Conservation (phyloP, 1,139 yeast species). For the Protomyces pachydermus region DNA sequence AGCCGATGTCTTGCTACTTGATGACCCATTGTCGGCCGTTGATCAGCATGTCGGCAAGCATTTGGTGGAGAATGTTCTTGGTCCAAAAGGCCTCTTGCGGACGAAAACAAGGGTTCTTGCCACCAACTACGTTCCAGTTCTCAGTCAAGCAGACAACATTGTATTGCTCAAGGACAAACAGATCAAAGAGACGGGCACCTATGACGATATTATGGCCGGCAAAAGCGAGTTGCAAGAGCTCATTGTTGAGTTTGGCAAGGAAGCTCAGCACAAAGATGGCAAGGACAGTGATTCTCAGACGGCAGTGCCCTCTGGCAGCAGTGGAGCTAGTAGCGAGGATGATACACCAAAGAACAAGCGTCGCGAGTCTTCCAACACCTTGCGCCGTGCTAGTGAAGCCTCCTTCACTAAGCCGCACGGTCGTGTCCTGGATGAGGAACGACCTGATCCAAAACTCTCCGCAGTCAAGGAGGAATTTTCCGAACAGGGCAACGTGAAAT, state of each 20-base stretch:
- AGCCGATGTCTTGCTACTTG: constrained; percentile 84
- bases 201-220: constrained; percentile 52
- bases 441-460: constrained; percentile 29
- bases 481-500: constrained; percentile 91
- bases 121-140: constrained; percentile 81
- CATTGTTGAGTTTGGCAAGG: constrained; percentile 55
- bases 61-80: constrained; percentile 69
- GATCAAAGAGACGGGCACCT: constrained; percentile 72
- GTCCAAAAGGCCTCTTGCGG: constrained; percentile 71
- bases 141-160: constrained; percentile 69
- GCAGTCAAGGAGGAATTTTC: constrained; percentile 53
- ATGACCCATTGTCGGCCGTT: constrained; percentile 91
- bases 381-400: constrained; percentile 68
- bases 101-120: constrained; percentile 76
- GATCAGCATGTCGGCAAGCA: constrained; percentile 93
- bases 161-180: constrained; percentile 71
- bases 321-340: constrained; percentile 27
- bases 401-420: constrained; percentile 44
- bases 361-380: constrained; percentile 41
- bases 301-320: constrained; percentile 28
- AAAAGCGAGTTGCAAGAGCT: constrained; percentile 54
- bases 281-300: constrained; percentile 22
- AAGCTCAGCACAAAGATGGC: constrained; percentile 25
- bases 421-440: constrained; percentile 25
- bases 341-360: constrained; percentile 9